Percentiles rank a stretch among this genome's conserved stretches.
Evolutionary conservation across 2,329 filamentous ascomycete species (phyloP).

Genomic region (Aureobasidium subglaciale): DNA sequence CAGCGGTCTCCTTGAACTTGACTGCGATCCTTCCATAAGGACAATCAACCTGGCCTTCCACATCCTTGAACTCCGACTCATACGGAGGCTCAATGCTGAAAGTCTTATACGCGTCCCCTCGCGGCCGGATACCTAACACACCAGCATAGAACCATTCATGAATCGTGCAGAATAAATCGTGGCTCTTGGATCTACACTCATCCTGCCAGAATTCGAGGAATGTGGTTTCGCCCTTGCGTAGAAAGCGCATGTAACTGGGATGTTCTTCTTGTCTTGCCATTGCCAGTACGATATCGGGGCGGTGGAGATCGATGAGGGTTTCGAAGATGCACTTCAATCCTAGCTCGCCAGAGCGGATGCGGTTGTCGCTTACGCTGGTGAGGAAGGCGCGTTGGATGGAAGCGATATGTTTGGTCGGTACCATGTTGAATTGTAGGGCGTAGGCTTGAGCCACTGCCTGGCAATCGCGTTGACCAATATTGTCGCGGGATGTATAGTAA

Average conservation of each 20-base stretch:
- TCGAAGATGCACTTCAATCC: constrained; percentile 38
- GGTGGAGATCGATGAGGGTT: constrained; percentile 35
- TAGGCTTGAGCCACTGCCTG: constrained; percentile 36
- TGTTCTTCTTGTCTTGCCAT: constrained; percentile 44
- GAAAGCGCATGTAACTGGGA: constrained; percentile 43
- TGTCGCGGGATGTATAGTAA: constrained; percentile 35
- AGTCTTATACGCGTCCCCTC: constrained; percentile 34
- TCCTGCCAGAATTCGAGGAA: constrained; percentile 41
- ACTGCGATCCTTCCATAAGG: constrained; percentile 34
- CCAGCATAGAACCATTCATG: constrained; percentile 44
- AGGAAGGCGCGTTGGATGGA: constrained; percentile 28
- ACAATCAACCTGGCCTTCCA: constrained; percentile 34
- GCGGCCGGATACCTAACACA: constrained; percentile 33
- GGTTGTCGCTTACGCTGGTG: constrained; percentile 23
- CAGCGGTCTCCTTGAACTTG: constrained; percentile 18
- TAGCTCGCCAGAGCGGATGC: constrained; percentile 37
- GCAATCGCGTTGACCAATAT: constrained; percentile 27
- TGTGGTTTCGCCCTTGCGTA: constrained; percentile 39
- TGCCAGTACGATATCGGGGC: constrained; percentile 35
- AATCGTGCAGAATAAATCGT: constrained; percentile 43
- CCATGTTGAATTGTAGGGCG: constrained; percentile 31
- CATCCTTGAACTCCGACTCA: constrained; percentile 34
- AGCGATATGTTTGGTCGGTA: constrained; percentile 22
- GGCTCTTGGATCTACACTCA: constrained; percentile 38
- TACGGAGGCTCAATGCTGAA: constrained; percentile 36